Percentiles rank a stretch among this genome's conserved stretches.
Evolutionary conservation across 2,329 filamentous ascomycete genomes (phyloP).

Genomic region (Neofusicoccum sp.): DNA sequence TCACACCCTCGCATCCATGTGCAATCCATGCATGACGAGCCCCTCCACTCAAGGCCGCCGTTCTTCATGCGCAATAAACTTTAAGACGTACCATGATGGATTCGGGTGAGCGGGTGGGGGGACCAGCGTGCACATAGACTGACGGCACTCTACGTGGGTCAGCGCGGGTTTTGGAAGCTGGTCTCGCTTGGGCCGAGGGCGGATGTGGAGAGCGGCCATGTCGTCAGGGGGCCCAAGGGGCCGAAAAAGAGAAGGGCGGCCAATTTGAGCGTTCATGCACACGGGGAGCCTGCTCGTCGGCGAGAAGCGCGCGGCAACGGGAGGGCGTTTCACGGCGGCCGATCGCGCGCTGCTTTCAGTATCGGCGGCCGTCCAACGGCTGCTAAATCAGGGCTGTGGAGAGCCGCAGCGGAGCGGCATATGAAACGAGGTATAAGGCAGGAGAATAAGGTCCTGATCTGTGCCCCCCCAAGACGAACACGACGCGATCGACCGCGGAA

Average conservation of each 20-base stretch:
- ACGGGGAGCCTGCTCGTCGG: not conserved
- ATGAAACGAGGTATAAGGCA: not conserved
- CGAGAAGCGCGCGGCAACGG: slow-evolving; percentile 11
- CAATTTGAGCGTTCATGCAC: not conserved
- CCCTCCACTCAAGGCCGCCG: no score
- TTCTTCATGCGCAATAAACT: no score
- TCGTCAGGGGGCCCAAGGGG: not conserved
- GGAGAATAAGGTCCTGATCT: not conserved
- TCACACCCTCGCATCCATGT: no score
- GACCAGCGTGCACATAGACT: not conserved
- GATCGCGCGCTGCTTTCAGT: not conserved
- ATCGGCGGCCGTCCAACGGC: not conserved
- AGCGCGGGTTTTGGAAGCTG: slow-evolving; percentile 12
- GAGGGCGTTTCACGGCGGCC: not conserved
- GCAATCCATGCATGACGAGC: not conserved
- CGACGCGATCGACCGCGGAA: not conserved
- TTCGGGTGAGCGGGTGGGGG: not conserved
- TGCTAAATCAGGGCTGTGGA: not conserved
- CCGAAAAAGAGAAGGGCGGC: not conserved
- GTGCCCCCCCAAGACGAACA: not conserved
- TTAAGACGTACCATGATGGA: not conserved
- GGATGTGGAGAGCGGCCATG: not conserved
- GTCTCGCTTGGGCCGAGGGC: slow-evolving; percentile 9
- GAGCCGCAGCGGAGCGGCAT: no score
- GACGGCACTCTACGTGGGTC: slow-evolving; percentile 14